Evolutionary conservation across 495 filamentous ascomycete genomes (phyloP).

Genomic region (Xylona heveae): DNA sequence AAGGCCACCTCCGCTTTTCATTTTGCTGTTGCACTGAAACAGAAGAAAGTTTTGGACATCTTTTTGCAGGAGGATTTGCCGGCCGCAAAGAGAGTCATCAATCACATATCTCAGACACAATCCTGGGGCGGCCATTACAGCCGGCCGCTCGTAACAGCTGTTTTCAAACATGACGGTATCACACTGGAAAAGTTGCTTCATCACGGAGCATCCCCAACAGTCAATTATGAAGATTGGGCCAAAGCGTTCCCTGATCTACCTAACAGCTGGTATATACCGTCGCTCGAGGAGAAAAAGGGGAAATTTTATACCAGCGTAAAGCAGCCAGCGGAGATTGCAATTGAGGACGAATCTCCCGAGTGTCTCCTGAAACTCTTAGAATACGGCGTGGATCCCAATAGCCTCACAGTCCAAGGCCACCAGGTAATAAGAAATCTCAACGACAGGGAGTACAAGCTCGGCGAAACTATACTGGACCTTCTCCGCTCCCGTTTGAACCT

Average conservation of each 20-base stretch:
- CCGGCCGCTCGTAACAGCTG: conserved; percentile 24
- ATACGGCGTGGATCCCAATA: conserved; percentile 35
- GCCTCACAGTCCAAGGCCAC: conserved; percentile 18
- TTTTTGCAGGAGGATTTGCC: conserved; percentile 36
- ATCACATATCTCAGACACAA: conserved; percentile 26
- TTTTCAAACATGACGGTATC: conserved; percentile 14
- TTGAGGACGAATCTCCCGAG: conserved; percentile 24
- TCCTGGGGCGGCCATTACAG: conserved; percentile 6
- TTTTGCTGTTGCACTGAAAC: conserved; percentile 22
- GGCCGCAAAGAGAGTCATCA: conserved; percentile 37
- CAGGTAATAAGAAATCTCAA: conserved; percentile 11
- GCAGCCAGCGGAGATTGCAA: conserved; percentile 40
- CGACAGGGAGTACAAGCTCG: too few species aligned
- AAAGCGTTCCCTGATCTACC: conserved; percentile 14
- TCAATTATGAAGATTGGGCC: conserved; percentile 20
- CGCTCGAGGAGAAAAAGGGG: conserved; percentile 20
- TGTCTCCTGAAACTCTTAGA: conserved; percentile 32
- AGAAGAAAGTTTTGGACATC: conserved; percentile 29
- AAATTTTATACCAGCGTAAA: conserved; percentile 16
- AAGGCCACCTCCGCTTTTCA: conserved; percentile 37
- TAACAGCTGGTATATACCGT: too few species aligned
- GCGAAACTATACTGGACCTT: too few species aligned
- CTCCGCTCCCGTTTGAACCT: too few species aligned
- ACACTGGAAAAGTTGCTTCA: conserved; percentile 23
- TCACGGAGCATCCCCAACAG: conserved; percentile 19